Evolutionary conservation across 768 basidiomycete species (phyloP), one percentile per base, ranked within the genome.

Genomic region (Cyathus striatus): DNA sequence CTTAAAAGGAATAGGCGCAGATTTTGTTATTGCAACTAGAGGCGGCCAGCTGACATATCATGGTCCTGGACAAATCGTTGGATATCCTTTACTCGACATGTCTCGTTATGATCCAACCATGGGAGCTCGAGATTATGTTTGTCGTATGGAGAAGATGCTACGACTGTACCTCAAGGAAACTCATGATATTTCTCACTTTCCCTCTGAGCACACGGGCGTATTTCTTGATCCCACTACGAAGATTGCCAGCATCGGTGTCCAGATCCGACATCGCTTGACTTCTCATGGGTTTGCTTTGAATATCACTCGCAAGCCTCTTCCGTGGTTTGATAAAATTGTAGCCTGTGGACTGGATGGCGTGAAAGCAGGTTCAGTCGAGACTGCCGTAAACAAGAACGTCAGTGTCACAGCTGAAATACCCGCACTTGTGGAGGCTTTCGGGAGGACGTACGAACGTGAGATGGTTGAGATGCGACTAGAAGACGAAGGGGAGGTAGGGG

Each of bases 31-130:
- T 18, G 81, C 92, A 2, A 73, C 79, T 41, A 74, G 96, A 41
- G 96, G 96, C 12, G 96, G 96, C 2, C 85, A 97, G 65, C 75
- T 92, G 44, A 99, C 96, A 1, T 99, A 90, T 62, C 96, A 99
- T 61, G 96, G 96, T 0, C 94, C 96, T 1, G 96, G 96, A 5
- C 96, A 99, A 64, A 72, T 99, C 54, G 88, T 97, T 13, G 96
- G 93, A 22, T 99, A 99, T 59, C 91, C 93, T 2, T 72, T 98
- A 40, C 71, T 97, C 40, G 95, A 98, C 66, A 76, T 98, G 16
- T 79, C 79, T n/a, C 81, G 83, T 24, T 80, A 85, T 52, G 68
- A 76, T 35, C 90, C 93, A 6, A 68, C 83, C 40, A 70, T 79
- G 58, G 72, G 81, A 43, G 79, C 83, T 21, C 80, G 86, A 38